phyloP scores from a whole-genome alignment of 2,329 filamentous ascomycete species.

The Alternaria angustiovoidea region DNA sequence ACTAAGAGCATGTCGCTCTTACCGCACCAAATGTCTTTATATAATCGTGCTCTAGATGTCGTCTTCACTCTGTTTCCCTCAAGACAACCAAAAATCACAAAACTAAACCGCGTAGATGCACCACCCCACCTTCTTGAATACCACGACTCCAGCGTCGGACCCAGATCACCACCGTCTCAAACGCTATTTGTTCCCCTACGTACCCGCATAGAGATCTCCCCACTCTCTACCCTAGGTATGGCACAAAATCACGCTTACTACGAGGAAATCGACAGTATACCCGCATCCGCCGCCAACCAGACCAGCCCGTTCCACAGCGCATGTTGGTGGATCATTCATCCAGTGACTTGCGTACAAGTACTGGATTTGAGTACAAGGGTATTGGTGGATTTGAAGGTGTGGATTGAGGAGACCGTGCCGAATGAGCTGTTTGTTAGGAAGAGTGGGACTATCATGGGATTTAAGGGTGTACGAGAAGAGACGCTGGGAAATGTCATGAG shows the following conservation, averaged over 20 bases:
- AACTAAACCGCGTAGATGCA: conserved; percentile 13
- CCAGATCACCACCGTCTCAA: conserved; percentile 1
- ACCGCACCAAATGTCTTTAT: background rate
- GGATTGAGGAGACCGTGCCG: conserved; percentile 14
- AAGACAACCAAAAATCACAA: background rate
- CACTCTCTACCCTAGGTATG: background rate
- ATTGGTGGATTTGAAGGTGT: conserved; percentile 14
- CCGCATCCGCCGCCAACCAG: conserved; percentile 10
- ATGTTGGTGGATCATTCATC: conserved; percentile 24
- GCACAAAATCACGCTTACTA: conserved; percentile 23
- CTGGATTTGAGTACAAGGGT: conserved; percentile 11
- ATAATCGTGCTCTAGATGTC: background rate
- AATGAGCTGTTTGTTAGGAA: conserved; percentile 9
- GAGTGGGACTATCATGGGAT: background rate
- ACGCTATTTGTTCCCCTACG: background rate
- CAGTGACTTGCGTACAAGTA: conserved; percentile 9
- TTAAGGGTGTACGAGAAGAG: background rate
- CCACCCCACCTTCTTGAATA: background rate
- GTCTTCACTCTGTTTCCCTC: background rate
- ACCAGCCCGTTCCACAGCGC: conserved; percentile 5
- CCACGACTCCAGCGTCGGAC: conserved; percentile 2
- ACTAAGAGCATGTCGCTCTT: background rate
- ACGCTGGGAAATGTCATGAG: background rate
- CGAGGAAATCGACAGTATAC: conserved; percentile 25
- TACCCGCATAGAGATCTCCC: background rate